Conservation (phyloP, 75 land plant genomes). For the Adiantum capillusveneris region DNA sequence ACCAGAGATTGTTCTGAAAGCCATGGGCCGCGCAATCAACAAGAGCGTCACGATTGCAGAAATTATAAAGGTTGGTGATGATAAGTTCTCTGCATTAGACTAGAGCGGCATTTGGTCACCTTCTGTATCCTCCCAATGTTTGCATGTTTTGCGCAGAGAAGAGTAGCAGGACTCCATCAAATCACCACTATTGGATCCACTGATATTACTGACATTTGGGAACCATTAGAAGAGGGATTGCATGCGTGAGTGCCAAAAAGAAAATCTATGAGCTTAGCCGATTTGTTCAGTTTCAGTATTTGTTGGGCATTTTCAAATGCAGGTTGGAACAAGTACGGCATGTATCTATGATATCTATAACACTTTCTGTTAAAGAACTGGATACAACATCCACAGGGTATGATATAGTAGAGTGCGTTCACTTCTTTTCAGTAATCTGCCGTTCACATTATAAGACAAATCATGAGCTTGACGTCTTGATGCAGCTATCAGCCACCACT, state of each 20-base stretch:
- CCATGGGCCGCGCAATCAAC: too few species aligned
- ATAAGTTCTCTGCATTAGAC: too few species aligned
- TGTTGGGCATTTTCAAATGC: slow-evolving; percentile 6
- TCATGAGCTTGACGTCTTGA: not conserved
- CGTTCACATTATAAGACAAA: not conserved
- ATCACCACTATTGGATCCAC: slow-evolving; percentile 86
- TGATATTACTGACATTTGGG: slow-evolving; percentile 91
- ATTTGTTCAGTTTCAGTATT: not conserved
- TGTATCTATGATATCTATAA: slow-evolving; percentile 87
- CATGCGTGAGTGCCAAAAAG: slow-evolving; percentile 57
- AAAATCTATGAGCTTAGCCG: not conserved
- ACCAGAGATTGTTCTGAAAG: too few species aligned
- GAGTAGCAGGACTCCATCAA: slow-evolving; percentile 91
- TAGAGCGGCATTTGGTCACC: not conserved
- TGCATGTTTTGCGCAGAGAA: slow-evolving; percentile 43
- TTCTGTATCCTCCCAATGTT: not conserved
- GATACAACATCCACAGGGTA: slow-evolving; percentile 68
- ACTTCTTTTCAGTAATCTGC: not conserved
- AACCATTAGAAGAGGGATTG: slow-evolving; percentile 93
- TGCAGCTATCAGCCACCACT: slow-evolving; percentile 79
- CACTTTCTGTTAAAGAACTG: slow-evolving; percentile 75
- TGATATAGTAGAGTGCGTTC: not conserved
- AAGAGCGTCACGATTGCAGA: too few species aligned
- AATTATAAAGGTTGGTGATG: too few species aligned
- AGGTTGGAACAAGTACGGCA: slow-evolving; percentile 89